Base-by-base conservation (phyloP, 352 stramenopile genomes). In the Poterioochromonas sp. region DNA sequence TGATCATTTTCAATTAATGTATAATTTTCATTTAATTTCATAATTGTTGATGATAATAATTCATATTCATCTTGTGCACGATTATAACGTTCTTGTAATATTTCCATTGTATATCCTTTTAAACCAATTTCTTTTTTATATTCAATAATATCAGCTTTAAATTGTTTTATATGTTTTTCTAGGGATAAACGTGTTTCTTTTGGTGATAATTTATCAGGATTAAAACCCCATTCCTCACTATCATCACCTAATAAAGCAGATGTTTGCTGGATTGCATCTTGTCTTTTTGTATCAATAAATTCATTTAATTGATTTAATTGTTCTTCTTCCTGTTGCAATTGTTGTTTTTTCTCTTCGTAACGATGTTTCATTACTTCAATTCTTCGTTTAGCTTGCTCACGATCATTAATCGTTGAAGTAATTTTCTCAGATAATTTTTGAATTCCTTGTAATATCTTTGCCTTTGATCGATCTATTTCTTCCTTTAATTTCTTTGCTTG, bases 211-310 rank as follows among this genome's bases (percentile, higher is more conserved):
- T 39, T 18, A 12, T 54, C 34, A 26, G 65, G 65, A 34, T 3
- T 54, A 8, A 8, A 34, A 74, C 53, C 65, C 65, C 65, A 74
- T 39, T 74, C n/a, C n/a, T n/a, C n/a, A n/a, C n/a, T n/a, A n/a
- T n/a, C n/a, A n/a, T n/a, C 40, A 54, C 1, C n/a, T 12, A 74
- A 44, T 11, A 37, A 54, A 15, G 51, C 29, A 22, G 2, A 12
- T 32, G 65, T 74, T 35, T 54, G 15, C 11, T 51, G 0, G 2
- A 34, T 54, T 11, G 65, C 40, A 37, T 58, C 12, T 35, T 54
- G 37, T 54, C 2, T 5, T 43, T 12, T n/a, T 12, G 62, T 71
- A 26, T 32, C 29, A 49, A 68, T 8, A 32, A 39, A n/a, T 40
- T 68, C 58, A 15, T 15, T 40, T 5, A 20, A 11, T 68, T 68